Evolutionary conservation across 331 rosid genomes (phyloP).

Genomic region (Phaseolus coccineus): DNA sequence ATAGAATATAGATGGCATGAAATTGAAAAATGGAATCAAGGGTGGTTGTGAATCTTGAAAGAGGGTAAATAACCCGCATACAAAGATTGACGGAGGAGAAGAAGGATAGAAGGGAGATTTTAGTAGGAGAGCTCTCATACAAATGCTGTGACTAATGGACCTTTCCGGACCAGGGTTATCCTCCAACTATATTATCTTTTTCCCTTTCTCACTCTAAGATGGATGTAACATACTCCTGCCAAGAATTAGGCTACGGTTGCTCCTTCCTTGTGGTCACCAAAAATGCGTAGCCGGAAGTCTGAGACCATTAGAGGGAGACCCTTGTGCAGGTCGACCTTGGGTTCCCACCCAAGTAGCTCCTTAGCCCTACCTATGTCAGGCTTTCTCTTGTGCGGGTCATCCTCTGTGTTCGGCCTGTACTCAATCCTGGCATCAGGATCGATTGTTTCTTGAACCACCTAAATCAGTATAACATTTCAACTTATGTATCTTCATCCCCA

Average conservation of each 20-base stretch:
- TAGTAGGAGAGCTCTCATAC: conserved; percentile 36
- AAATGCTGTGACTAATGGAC: conserved; percentile 42
- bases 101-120: conserved; percentile 38
- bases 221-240: conserved; percentile 18
- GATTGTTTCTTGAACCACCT: conserved; percentile 94
- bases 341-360: conserved; percentile 85
- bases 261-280: conserved; percentile 78
- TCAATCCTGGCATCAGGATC: conserved; percentile 85
- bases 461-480: conserved; percentile 37
- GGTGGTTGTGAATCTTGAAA: conserved; percentile 40
- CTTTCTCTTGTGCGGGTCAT: conserved; percentile 93
- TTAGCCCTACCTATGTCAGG: conserved; percentile 80
- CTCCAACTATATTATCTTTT: conserved; percentile 39
- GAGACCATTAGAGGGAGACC: conserved; percentile 89
- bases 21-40: conserved; percentile 48
- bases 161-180: conserved; percentile 41
- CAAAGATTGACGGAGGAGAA: conserved; percentile 44
- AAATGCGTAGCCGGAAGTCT: conserved; percentile 76
- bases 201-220: conserved; percentile 45
- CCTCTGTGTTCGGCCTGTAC: conserved; percentile 86
- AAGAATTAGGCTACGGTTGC: conserved; percentile 49
- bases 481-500: background rate
- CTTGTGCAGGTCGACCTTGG: conserved; percentile 76
- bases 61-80: conserved; percentile 39
- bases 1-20: conserved; percentile 49